A percentile compares a stretch with the other conserved stretches of the same genome.
These are phyloP conservation scores for Magnusiomyces paraingens DNA, from an alignment of 1,139 yeast genomes.

Conservation along the genomic window DNA sequence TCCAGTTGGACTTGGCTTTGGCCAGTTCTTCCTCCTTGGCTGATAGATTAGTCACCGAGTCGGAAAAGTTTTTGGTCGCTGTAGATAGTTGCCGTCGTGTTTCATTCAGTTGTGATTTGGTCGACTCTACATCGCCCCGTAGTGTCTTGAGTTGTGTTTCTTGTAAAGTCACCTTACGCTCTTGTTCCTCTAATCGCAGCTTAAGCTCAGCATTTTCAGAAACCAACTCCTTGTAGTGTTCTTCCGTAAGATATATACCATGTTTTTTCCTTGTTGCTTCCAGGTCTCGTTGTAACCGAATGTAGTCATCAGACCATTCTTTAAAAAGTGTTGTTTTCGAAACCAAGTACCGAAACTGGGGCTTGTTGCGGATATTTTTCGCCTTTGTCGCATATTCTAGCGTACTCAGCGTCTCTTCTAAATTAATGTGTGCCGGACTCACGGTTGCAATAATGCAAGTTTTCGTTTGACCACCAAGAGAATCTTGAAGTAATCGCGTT, in stretches of 20 bases:
- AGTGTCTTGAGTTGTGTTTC: constrained; percentile 39
- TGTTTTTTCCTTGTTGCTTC: constrained; percentile 55
- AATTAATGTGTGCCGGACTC: constrained; percentile 66
- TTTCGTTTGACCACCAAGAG: constrained; percentile 76
- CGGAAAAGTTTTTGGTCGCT: constrained; percentile 17
- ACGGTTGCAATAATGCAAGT: constrained; percentile 77
- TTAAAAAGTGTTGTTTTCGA: constrained; percentile 45
- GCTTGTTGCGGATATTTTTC: constrained; percentile 67
- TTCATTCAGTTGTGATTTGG: constrained; percentile 24
- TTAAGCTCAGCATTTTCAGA: constrained; percentile 7
- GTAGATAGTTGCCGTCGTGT: constrained; percentile 27
- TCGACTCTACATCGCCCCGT: constrained; percentile 29
- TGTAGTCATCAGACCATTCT: constrained; percentile 49
- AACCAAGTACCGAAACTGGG: constrained; percentile 53
- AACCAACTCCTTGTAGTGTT: constrained; percentile 41
- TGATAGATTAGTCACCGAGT: constrained; percentile 19
- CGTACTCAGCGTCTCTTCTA: constrained; percentile 77
- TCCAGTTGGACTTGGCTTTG: constrained; percentile 22
- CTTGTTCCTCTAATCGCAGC: constrained; percentile 39
- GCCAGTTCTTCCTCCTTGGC: constrained; percentile 21
- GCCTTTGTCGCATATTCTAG: constrained; percentile 78
- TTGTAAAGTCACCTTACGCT: constrained; percentile 39
- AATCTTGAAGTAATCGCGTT: constrained; percentile 72
- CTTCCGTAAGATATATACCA: constrained; percentile 58
- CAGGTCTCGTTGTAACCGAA: constrained; percentile 55